These are phyloP conservation scores for Sporothrix globosa DNA, from an alignment of 2,329 filamentous ascomycete genomes.

Conservation along the genomic window DNA sequence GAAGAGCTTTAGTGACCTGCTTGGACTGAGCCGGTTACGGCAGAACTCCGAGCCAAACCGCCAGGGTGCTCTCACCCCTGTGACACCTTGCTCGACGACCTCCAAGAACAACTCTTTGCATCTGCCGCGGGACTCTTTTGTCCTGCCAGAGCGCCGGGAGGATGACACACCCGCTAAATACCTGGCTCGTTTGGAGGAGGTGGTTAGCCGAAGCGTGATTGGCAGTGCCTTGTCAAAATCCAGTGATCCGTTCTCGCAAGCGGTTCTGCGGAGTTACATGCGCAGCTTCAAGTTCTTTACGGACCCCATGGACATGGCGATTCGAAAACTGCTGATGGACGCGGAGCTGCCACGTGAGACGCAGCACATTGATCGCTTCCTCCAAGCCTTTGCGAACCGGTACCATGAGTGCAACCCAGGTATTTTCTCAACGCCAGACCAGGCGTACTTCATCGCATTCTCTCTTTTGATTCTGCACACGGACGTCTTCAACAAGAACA, in stretches of 20 bases:
- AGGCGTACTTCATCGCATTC: slow-evolving; percentile 98
- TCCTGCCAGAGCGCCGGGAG: slow-evolving; percentile 78
- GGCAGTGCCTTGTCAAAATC: slow-evolving; percentile 84
- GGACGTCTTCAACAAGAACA: slow-evolving; percentile 99
- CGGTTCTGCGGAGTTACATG: slow-evolving; percentile 92
- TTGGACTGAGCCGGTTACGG: slow-evolving; percentile 76
- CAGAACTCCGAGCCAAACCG: slow-evolving; percentile 75
- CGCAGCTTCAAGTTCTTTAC: slow-evolving; percentile 92
- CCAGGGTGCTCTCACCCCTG: slow-evolving; percentile 69
- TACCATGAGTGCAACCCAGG: slow-evolving; percentile 99
- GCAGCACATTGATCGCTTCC: slow-evolving; percentile 92
- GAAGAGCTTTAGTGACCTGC: slow-evolving; percentile 89
- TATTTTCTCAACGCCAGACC: slow-evolving; percentile 86
- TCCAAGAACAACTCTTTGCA: slow-evolving; percentile 86
- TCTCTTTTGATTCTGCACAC: slow-evolving; percentile 95
- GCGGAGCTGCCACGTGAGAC: slow-evolving; percentile 96
- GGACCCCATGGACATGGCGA: slow-evolving; percentile 96
- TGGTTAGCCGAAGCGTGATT: slow-evolving; percentile 78
- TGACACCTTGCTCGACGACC: slow-evolving; percentile 68
- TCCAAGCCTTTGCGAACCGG: slow-evolving; percentile 92
- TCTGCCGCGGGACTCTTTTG: slow-evolving; percentile 69
- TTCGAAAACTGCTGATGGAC: slow-evolving; percentile 94
- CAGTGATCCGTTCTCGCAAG: slow-evolving; percentile 79
- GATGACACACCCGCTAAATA: slow-evolving; percentile 91
- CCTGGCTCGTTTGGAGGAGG: slow-evolving; percentile 78